These are phyloP conservation scores for Kodamaea restingae DNA, from an alignment of 805 yeast genomes.

Conservation along the genomic window DNA sequence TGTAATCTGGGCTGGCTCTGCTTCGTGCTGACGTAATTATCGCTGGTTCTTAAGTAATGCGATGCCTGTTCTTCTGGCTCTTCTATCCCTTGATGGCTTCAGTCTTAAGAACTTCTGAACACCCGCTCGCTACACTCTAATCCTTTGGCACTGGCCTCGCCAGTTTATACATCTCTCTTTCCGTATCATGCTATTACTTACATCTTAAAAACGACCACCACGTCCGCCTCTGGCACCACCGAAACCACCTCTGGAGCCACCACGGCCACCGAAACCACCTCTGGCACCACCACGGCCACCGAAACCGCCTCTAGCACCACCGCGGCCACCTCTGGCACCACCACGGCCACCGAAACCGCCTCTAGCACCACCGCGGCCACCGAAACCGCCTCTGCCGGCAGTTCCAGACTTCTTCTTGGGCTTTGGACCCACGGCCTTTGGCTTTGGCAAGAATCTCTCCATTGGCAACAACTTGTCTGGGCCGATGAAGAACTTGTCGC, in stretches of 20 bases:
- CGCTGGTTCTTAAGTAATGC: too few species aligned
- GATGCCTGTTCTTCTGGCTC: too few species aligned
- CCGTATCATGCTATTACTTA: conserved; percentile 1
- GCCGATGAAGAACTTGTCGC: conserved; percentile 94
- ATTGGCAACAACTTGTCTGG: conserved; percentile 93
- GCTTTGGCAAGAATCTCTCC: conserved; percentile 96
- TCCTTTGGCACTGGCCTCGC: too few species aligned
- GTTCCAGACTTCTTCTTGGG: conserved; percentile 67
- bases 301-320: conserved; percentile 44
- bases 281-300: conserved; percentile 41
- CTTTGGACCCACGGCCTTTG: conserved; percentile 81
- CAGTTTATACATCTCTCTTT: too few species aligned
- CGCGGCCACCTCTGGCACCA: conserved; percentile 38
- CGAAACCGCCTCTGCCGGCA: conserved; percentile 41
- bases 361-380: conserved; percentile 42
- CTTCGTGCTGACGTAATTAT: too few species aligned
- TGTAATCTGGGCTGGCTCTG: too few species aligned
- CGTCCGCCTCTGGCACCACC: conserved; percentile 42
- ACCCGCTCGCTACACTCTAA: too few species aligned
- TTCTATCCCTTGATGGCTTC: too few species aligned
- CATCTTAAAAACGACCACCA: conserved; percentile 15
- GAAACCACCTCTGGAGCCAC: conserved; percentile 42
- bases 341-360: conserved; percentile 39
- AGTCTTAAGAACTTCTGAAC: too few species aligned
- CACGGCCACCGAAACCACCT: conserved; percentile 42